phyloP scores from a whole-genome alignment of 768 basidiomycete species.

The Auriscalpium vulgare region DNA sequence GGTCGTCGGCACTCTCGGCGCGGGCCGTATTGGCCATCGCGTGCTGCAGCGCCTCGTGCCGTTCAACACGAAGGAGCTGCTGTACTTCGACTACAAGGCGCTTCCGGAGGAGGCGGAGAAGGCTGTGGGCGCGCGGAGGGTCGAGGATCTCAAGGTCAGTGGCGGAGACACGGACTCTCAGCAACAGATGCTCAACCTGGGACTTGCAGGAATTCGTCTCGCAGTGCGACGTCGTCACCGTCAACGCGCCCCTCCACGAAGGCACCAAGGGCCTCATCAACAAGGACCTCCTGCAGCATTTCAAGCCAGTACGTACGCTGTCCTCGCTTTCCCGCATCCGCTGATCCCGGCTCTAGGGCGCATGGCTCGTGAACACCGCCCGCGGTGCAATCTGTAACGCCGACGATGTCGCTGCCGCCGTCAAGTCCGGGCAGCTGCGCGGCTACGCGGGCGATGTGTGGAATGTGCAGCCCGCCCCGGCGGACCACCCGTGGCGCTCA shows the following conservation, averaged over 20 bases:
- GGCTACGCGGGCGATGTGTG: too few relatives aligned
- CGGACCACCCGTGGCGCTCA: too few relatives aligned
- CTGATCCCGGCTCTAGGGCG: not conserved
- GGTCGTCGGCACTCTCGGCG: too few relatives aligned
- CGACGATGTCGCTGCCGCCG: constrained; percentile 5
- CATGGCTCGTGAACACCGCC: constrained; percentile 23
- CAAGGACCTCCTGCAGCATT: constrained; percentile 30
- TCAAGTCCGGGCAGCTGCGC: constrained; percentile 14
- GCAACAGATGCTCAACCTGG: too few relatives aligned
- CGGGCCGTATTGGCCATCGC: too few relatives aligned
- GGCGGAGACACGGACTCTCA: constrained; percentile 9
- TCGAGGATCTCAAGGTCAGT: constrained; percentile 35
- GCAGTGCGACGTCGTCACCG: constrained; percentile 25
- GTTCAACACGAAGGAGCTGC: constrained; percentile 22
- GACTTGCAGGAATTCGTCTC: constrained; percentile 3
- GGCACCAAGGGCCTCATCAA: constrained; percentile 32
- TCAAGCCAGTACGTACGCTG: constrained; percentile 27
- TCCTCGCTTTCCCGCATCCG: too few relatives aligned
- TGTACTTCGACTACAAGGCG: constrained; percentile 33
- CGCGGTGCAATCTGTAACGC: too few relatives aligned
- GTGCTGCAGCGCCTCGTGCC: too few relatives aligned
- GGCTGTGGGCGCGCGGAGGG: constrained; percentile 27
- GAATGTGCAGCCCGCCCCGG: too few relatives aligned
- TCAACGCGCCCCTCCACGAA: constrained; percentile 27
- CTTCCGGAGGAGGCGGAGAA: constrained; percentile 23